Conservation (phyloP, 2,329 filamentous ascomycete genomes). For the Xylariales sp. region DNA sequence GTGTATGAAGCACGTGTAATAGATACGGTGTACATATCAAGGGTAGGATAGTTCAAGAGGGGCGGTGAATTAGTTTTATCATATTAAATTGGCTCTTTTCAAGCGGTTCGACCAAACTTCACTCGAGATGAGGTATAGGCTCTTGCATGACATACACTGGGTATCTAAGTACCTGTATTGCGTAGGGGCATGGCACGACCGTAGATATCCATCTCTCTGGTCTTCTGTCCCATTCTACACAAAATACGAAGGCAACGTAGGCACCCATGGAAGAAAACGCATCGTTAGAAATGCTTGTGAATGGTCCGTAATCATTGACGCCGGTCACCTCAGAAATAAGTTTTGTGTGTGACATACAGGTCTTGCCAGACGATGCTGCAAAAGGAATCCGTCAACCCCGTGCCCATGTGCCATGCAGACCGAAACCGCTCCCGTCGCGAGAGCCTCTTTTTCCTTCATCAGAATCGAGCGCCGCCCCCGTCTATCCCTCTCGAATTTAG, state of each 20-base stretch:
- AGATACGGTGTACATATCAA: not conserved
- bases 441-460: constrained; percentile 55
- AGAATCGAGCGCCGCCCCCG: constrained; percentile 30
- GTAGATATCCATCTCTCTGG: constrained; percentile 17
- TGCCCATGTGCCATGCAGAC: constrained; percentile 55
- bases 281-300: constrained; percentile 54
- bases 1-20: not conserved
- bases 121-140: constrained; percentile 15
- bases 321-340: constrained; percentile 62
- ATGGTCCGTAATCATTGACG: constrained; percentile 73
- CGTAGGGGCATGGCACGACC: constrained; percentile 6
- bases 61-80: constrained; percentile 13
- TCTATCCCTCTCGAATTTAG: constrained; percentile 59
- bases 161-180: constrained; percentile 13
- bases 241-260: constrained; percentile 11
- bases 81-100: constrained; percentile 14
- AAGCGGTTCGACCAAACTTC: constrained; percentile 16
- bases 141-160: constrained; percentile 12
- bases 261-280: constrained; percentile 12
- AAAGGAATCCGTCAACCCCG: constrained; percentile 68
- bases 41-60: not conserved
- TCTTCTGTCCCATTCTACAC: constrained; percentile 7
- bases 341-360: constrained; percentile 72
- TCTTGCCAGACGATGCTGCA: constrained; percentile 65
- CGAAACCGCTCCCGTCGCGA: constrained; percentile 40